Evolutionary conservation across 768 basidiomycete genomes (phyloP).

Genomic region (Favolaschia claudopus): DNA sequence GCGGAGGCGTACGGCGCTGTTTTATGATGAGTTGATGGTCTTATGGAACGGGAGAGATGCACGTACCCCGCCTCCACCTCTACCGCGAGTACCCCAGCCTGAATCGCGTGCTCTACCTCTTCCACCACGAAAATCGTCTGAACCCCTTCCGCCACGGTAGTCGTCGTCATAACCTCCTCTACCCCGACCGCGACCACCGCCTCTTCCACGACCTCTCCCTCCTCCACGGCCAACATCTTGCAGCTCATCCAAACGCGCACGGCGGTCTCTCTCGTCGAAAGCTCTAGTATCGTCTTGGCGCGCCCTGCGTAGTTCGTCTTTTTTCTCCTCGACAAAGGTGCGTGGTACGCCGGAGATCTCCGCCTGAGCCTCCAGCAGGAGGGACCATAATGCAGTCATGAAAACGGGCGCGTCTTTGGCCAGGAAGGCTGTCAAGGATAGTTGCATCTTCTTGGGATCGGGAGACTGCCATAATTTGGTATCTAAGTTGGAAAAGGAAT

Average conservation of each 20-base stretch:
- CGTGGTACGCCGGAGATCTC: conserved; percentile 90
- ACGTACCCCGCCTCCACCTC: conserved; percentile 37
- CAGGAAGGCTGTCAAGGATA: conserved; percentile 92
- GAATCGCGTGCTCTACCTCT: conserved; percentile 56
- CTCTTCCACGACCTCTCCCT: conserved; percentile 66
- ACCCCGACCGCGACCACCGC: conserved; percentile 61
- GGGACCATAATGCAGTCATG: conserved; percentile 88
- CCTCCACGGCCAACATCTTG: conserved; percentile 66
- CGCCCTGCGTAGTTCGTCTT: conserved; percentile 84
- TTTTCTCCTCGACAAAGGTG: conserved; percentile 91
- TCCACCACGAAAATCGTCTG: no score
- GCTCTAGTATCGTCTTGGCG: conserved; percentile 68
- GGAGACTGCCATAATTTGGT: conserved; percentile 42
- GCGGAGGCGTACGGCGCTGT: conserved; percentile 57
- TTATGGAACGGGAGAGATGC: no score
- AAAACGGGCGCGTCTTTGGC: conserved; percentile 86
- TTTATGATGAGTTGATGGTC: no score
- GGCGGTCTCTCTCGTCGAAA: conserved; percentile 75
- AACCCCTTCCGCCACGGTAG: conserved; percentile 32
- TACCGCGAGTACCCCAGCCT: conserved; percentile 70
- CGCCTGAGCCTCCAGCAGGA: conserved; percentile 92
- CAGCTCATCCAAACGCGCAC: conserved; percentile 73
- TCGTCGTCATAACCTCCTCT: conserved; percentile 56
- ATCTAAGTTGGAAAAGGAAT: background rate
- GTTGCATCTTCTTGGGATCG: conserved; percentile 96